Conservation (phyloP, 129 eudicot species). For the Apium graveolens region DNA sequence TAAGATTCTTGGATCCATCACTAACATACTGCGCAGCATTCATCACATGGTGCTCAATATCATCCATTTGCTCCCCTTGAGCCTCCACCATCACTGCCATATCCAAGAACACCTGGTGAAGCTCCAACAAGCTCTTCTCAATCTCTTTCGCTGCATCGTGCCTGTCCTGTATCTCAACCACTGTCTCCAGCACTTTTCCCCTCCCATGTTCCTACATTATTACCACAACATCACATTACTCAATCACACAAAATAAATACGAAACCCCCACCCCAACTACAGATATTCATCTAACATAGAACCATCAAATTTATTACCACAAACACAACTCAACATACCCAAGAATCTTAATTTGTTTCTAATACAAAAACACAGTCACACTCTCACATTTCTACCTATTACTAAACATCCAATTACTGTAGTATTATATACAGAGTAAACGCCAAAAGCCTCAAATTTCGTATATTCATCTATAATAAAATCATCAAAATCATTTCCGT, state of each 20-base stretch:
- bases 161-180: constrained; percentile 89
- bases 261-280: background rate
- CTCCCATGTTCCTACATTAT: constrained; percentile 57
- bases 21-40: constrained; percentile 72
- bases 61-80: constrained; percentile 91
- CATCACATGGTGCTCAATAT: constrained; percentile 83
- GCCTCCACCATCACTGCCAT: constrained; percentile 99
- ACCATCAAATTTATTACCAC: background rate
- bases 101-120: constrained; percentile 91
- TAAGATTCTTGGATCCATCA: constrained; percentile 67
- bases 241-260: background rate
- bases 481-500: background rate
- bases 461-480: background rate
- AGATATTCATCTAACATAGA: background rate
- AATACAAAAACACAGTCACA: background rate
- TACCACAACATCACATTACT: background rate
- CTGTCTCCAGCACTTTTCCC: constrained; percentile 15
- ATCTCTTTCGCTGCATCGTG: constrained; percentile 92
- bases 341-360: no score
- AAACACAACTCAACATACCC: background rate
- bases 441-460: background rate
- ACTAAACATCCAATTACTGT: no score
- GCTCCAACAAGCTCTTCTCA: constrained; percentile 78
- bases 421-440: no score
- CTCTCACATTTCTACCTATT: no score